phyloP scores from a whole-genome alignment of 768 basidiomycete genomes.

The Holtermannia corniformis region DNA sequence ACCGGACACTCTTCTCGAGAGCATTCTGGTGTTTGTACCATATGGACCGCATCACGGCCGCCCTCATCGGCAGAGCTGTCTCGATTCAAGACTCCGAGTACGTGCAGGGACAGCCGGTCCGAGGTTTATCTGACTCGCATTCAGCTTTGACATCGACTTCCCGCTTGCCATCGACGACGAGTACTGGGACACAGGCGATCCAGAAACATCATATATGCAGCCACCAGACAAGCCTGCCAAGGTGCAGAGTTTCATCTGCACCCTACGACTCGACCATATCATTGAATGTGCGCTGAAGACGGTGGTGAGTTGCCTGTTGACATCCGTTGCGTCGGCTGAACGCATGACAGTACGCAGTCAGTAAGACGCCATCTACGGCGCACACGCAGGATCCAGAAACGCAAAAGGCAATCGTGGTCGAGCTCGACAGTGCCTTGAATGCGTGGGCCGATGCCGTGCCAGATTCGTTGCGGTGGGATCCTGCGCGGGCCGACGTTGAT shows the following conservation, averaged over 20 bases:
- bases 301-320: slow-evolving; percentile 46
- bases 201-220: slow-evolving; percentile 55
- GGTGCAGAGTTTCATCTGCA: slow-evolving; percentile 52
- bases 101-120: too few relatives aligned
- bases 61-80: slow-evolving; percentile 57
- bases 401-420: slow-evolving; percentile 49
- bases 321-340: neutral
- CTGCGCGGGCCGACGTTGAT: slow-evolving; percentile 46
- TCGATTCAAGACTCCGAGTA: slow-evolving; percentile 61
- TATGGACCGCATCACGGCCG: slow-evolving; percentile 41
- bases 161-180: slow-evolving; percentile 72
- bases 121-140: too few relatives aligned
- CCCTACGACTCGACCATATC: slow-evolving; percentile 54
- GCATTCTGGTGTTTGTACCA: slow-evolving; percentile 56
- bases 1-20: slow-evolving; percentile 69
- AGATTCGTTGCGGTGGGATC: slow-evolving; percentile 52
- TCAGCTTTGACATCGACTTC: slow-evolving; percentile 62
- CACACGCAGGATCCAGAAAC: slow-evolving; percentile 21
- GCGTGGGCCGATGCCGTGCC: slow-evolving; percentile 66
- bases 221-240: slow-evolving; percentile 51
- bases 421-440: slow-evolving; percentile 60
- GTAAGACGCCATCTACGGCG: slow-evolving; percentile 48
- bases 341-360: slow-evolving; percentile 58
- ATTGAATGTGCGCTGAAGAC: slow-evolving; percentile 53
- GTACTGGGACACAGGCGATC: slow-evolving; percentile 58